phyloP scores from a whole-genome alignment of 1,139 yeast species.

The Hansenula lynferdii region DNA sequence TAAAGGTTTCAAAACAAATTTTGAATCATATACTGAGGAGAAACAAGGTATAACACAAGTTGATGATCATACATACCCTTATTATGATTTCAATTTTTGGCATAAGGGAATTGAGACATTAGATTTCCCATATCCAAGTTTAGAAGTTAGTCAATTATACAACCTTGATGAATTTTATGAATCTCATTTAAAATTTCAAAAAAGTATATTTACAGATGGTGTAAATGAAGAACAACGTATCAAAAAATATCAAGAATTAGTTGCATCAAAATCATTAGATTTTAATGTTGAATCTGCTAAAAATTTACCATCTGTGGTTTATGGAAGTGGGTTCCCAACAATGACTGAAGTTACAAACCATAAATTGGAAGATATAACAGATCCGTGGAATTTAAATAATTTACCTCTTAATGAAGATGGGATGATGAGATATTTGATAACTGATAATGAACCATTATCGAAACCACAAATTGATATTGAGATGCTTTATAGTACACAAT shows the following conservation, averaged over 20 bases:
- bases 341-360: constrained; percentile 12
- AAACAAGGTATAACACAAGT: constrained; percentile 27
- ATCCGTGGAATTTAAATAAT: constrained; percentile 72
- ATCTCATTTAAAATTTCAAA: constrained; percentile 37
- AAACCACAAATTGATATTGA: constrained; percentile 51
- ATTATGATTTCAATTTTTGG: constrained; percentile 35
- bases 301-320: constrained; percentile 36
- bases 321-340: constrained; percentile 46
- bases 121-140: constrained; percentile 34
- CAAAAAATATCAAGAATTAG: constrained; percentile 31
- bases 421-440: constrained; percentile 36
- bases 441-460: constrained; percentile 39
- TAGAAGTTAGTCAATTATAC: constrained; percentile 38
- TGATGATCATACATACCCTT: constrained; percentile 26
- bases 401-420: constrained; percentile 56
- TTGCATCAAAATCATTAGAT: constrained; percentile 23
- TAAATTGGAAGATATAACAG: constrained; percentile 28
- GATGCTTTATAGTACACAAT: constrained; percentile 64
- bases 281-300: constrained; percentile 48
- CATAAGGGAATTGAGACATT: constrained; percentile 26
- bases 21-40: constrained; percentile 30
- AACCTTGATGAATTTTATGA: constrained; percentile 49
- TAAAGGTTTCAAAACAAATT: constrained; percentile 46
- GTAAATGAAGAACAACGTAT: constrained; percentile 1
- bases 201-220: constrained; percentile 14